A percentile compares a stretch with the other conserved stretches of the same genome.
These are phyloP conservation scores for Flaveria ramosissima DNA, from an alignment of 129 eudicot genomes.

Conservation along the genomic window DNA sequence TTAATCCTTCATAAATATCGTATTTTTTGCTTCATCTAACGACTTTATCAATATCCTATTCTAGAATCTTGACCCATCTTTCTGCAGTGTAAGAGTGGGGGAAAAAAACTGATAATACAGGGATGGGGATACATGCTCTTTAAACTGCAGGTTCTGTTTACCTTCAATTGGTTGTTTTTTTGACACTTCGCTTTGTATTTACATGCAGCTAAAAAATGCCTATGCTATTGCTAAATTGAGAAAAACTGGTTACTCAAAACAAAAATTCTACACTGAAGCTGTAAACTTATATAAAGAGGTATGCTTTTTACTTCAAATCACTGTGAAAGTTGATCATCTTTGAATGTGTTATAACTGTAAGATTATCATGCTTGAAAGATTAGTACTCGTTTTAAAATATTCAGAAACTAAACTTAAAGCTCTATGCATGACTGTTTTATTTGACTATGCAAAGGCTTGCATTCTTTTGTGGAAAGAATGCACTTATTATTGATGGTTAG, in stretches of 20 bases:
- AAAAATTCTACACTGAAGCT: conserved; percentile 76
- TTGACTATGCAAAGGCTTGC: conserved; percentile 5
- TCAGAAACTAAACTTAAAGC: background rate
- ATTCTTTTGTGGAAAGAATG: conserved; percentile 14
- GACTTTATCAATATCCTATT: background rate
- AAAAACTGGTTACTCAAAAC: conserved; percentile 80
- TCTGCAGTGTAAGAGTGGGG: background rate
- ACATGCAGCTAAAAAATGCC: conserved; percentile 79
- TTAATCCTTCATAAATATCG: background rate
- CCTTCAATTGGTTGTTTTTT: conserved; percentile 7
- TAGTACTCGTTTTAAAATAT: background rate
- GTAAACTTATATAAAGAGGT: conserved; percentile 80
- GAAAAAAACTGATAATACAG: background rate
- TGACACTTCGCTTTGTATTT: conserved; percentile 30
- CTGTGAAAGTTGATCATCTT: background rate
- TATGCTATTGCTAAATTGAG: conserved; percentile 80
- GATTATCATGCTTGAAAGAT: conserved; percentile 9
- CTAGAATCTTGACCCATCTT: background rate
- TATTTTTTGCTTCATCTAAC: background rate
- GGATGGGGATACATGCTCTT: background rate
- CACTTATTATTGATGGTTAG: background rate
- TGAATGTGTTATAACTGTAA: conserved; percentile 1
- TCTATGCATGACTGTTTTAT: background rate
- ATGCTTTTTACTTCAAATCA: conserved; percentile 21
- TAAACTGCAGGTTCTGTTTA: background rate